Percentiles rank a stretch among this genome's conserved stretches.
Conservation (phyloP, 257 asterid genomes). For the Craterostigma plantagineum region DNA sequence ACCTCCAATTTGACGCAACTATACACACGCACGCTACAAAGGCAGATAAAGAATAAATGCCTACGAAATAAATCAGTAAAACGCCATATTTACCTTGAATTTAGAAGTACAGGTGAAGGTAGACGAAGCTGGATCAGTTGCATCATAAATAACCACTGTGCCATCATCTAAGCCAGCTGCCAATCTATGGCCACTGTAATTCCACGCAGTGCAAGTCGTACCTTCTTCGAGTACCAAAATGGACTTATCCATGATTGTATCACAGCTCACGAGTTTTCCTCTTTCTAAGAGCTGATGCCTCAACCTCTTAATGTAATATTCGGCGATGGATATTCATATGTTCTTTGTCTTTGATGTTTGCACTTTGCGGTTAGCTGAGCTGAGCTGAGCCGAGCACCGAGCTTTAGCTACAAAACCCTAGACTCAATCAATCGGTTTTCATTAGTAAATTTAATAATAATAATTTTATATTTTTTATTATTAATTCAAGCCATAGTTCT, state of each 20-base stretch:
- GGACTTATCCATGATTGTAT: slow-evolving; percentile 30
- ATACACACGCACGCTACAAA: neutral
- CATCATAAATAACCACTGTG: slow-evolving; percentile 33
- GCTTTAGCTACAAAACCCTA: no score
- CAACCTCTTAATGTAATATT: no score
- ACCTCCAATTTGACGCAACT: neutral
- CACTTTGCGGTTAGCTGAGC: no score
- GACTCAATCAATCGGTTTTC: no score
- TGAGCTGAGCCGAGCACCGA: no score
- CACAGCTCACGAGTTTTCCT: no score
- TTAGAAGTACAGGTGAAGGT: slow-evolving; percentile 26
- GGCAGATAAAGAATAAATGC: neutral
- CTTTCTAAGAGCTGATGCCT: no score
- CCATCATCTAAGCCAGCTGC: slow-evolving; percentile 54
- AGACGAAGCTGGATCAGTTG: slow-evolving; percentile 58
- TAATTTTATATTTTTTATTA: no score
- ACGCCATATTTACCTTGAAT: slow-evolving; percentile 32
- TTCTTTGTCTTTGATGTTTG: no score
- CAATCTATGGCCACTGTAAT: slow-evolving; percentile 63
- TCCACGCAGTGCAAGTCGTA: slow-evolving; percentile 66
- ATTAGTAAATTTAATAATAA: no score
- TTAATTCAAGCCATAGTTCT: no score
- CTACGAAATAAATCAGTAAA: neutral
- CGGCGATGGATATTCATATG: no score
- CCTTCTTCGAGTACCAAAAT: slow-evolving; percentile 42